These are phyloP conservation scores for Echites panduratus DNA, from an alignment of 257 asterid species.

Conservation along the genomic window DNA sequence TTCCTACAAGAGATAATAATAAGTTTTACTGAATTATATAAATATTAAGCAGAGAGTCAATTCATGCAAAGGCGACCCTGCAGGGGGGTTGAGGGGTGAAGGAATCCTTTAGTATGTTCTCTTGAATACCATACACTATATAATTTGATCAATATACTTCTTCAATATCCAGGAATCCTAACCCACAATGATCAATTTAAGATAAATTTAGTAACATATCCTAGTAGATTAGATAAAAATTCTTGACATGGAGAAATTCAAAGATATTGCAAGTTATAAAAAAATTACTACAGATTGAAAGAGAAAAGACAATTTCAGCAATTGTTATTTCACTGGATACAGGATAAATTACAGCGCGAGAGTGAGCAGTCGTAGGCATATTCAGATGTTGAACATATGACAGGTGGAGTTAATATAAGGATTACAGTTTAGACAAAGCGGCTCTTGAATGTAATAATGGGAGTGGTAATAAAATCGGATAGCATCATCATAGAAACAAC, in stretches of 20 bases:
- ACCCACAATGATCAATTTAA: not conserved
- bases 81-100: too few relatives aligned
- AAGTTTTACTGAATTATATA: constrained; percentile 3
- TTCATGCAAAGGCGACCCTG: not conserved
- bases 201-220: not conserved
- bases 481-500: not conserved
- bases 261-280: not conserved
- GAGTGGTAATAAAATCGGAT: not conserved
- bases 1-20: constrained; percentile 63
- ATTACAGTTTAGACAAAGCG: not conserved
- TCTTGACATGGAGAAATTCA: not conserved
- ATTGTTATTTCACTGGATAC: too few relatives aligned
- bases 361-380: not conserved
- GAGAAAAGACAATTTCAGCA: not conserved
- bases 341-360: not conserved
- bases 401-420: not conserved
- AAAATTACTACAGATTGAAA: too few relatives aligned
- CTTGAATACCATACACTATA: too few relatives aligned
- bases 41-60: not conserved
- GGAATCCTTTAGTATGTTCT: too few relatives aligned
- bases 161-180: not conserved
- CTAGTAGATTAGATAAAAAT: not conserved
- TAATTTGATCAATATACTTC: not conserved
- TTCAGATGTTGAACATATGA: not conserved
- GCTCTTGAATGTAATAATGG: not conserved